A percentile compares a stretch with the other conserved stretches of the same genome.
Conservation (phyloP, 495 filamentous ascomycete species). For the Cetradonia linearis region DNA sequence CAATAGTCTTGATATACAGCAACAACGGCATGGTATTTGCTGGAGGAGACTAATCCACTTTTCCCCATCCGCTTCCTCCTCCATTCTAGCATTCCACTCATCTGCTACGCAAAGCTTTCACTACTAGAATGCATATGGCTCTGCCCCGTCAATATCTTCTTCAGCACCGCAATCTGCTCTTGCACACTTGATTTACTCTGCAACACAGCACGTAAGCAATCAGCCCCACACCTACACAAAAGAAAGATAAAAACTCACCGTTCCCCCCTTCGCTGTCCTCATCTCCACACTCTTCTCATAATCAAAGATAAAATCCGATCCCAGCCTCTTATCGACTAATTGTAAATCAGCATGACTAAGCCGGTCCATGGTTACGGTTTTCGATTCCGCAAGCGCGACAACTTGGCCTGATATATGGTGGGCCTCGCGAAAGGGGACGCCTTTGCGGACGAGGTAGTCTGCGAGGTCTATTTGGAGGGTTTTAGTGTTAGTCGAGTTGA, state of each 20-base stretch:
- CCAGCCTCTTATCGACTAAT: conserved; percentile 65
- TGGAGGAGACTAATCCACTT: too few species aligned
- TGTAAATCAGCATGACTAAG: conserved; percentile 60
- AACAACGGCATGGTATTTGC: too few species aligned
- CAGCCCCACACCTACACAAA: background rate
- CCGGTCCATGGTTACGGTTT: conserved; percentile 63
- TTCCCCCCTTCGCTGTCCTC: conserved; percentile 71
- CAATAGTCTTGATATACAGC: too few species aligned
- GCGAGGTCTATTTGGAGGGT: conserved; percentile 62
- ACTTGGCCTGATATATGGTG: conserved; percentile 82
- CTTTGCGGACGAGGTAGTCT: conserved; percentile 85
- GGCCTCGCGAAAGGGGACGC: conserved; percentile 65
- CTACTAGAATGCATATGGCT: background rate
- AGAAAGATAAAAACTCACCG: conserved; percentile 40
- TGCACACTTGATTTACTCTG: conserved; percentile 45
- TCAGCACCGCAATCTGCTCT: conserved; percentile 69
- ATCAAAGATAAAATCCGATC: conserved; percentile 68
- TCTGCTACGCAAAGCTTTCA: background rate
- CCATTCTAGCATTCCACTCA: background rate
- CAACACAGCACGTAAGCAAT: background rate
- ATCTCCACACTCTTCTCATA: conserved; percentile 84
- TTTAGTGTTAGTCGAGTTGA: background rate
- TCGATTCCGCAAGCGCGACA: conserved; percentile 65
- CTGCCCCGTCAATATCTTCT: conserved; percentile 26
- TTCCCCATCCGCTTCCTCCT: too few species aligned